Base-by-base conservation (phyloP, 805 yeast species). In the Candida ovalis region DNA sequence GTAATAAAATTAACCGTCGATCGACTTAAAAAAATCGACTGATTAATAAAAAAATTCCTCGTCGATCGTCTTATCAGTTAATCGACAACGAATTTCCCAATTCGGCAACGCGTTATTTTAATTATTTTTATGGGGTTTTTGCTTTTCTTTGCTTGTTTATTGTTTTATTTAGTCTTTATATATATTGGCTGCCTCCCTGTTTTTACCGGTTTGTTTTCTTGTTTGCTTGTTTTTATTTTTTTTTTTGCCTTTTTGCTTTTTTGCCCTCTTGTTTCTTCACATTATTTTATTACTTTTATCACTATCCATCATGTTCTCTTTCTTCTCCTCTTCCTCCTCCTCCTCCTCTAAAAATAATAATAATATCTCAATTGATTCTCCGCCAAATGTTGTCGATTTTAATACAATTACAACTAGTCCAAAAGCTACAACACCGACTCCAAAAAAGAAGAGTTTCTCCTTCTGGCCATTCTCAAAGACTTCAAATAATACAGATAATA, bases 351-450 rank as follows among this genome's bases (percentile, higher is more conserved):
- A 30, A 41, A 30, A 4, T 25, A 41, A 19, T 12, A n/a, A n/a
- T n/a, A 7, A 19, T 19, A 5, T 13, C 10, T 21, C 3, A 10
- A 13, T 19, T 2, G 19, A 28, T 30, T 23, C 23, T 21, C n/a
- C 15, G 10, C 55, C 55, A 22, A 44, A 45, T 36, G 54, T 59
- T 37, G 47, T 60, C 18, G 64, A 60, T 40, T 52, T 60, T 42
- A 57, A 57, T 46, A 56, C 62, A 5, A 55, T 57, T n/a, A 56
- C 49, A 18, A 23, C 40, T 38, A 3, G 37, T 15, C 22, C 45
- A 6, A 22, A 45, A 42, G 10, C 48, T n/a, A n/a, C 36, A 4
- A 18, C 24, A 7, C 37, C 40, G 27, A 23, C 47, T 12, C 27
- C 39, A n/a, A 21, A 40, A 40, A 48, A 50, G 49, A 47, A 42